Conservation (phyloP, 1,284 basidiomycete genomes). For the Cryptococcus jaspeensis region DNA sequence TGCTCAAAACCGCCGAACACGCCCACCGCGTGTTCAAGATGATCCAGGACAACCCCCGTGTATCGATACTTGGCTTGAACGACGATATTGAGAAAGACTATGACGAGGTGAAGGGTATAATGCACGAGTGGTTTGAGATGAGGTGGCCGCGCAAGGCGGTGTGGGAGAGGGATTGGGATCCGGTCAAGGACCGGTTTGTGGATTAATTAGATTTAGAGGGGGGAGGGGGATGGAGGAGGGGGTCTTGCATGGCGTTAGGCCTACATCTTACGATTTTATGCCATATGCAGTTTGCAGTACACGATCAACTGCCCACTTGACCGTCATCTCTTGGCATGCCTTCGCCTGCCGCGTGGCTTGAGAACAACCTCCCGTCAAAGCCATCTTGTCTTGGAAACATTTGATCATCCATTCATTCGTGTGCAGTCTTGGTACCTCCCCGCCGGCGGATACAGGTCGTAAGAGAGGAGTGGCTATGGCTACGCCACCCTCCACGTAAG, state of each 20-base stretch:
- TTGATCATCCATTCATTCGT: not conserved
- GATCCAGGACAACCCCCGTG: slow-evolving; percentile 27
- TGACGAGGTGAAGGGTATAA: slow-evolving; percentile 26
- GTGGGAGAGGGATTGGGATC: slow-evolving; percentile 40
- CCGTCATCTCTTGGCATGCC: not conserved
- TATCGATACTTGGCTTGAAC: slow-evolving; percentile 43
- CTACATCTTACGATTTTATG: not conserved
- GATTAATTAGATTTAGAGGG: not conserved
- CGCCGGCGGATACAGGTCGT: too few relatives aligned
- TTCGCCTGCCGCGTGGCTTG: too few relatives aligned
- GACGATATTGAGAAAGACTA: slow-evolving; percentile 45
- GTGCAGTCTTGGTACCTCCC: not conserved
- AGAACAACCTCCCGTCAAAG: too few relatives aligned
- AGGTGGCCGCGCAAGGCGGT: slow-evolving; percentile 41
- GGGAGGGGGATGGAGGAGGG: not conserved
- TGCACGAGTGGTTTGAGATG: slow-evolving; percentile 42
- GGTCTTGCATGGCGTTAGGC: not conserved
- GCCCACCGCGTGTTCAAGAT: slow-evolving; percentile 27
- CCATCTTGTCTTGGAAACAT: not conserved
- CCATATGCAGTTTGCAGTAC: not conserved
- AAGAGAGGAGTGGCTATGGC: too few relatives aligned
- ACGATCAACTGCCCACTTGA: too few relatives aligned
- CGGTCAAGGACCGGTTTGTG: slow-evolving; percentile 12
- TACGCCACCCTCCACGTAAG: too few relatives aligned
- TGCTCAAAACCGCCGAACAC: slow-evolving; percentile 34